Base-by-base conservation (phyloP, 2,329 filamentous ascomycete species). In the Epichloe gansuensis region DNA sequence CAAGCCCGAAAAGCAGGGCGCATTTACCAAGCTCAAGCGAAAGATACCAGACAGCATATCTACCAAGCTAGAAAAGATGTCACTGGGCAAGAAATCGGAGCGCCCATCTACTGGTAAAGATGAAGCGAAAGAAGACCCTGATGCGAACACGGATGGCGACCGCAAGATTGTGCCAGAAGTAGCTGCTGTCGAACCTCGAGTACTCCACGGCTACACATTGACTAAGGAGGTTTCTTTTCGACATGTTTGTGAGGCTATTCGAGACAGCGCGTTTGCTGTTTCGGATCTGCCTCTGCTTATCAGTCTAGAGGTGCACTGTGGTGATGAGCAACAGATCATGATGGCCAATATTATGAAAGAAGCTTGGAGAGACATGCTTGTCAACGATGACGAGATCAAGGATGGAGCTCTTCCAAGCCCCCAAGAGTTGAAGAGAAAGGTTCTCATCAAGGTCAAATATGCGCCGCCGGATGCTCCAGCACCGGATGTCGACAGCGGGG, bases 311-410 rank as follows among this genome's bases (percentile, higher is more conserved):
- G 88, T 97, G 0, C 93, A 97, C 70, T 89, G 89, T 57, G 76
- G 75, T 55, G 69, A 80, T 0, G 77, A 84, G 52, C 93, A 98
- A 68, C 93, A 98, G 66, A 78, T 86, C 57, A 77, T 84, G 53
- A 96, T 97, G 88, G 89, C 95, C 5, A 77, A 86, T 55, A 95
- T 97, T 61, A 96, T 98, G 81, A 77, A 82, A 56, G 80, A 94
- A 55, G 80, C 81, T 27, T 98, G 89, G 88, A 75, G 75, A n/a
- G 83, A 76, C 1, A 74, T 84, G 53, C 72, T 97, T 8, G 72
- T 95, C 2, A 75, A 84, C 1, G 64, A 70, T 23, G 72, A 69
- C 49, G 77, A 64, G 6, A 62, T 66, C 17, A 71, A 80, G 0
- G 67, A 71, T 11, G 65, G 68, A 13, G 60, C 65, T 5, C 75